These are phyloP conservation scores for Mrakia frigida DNA, from an alignment of 768 basidiomycete species.

Conservation along the genomic window DNA sequence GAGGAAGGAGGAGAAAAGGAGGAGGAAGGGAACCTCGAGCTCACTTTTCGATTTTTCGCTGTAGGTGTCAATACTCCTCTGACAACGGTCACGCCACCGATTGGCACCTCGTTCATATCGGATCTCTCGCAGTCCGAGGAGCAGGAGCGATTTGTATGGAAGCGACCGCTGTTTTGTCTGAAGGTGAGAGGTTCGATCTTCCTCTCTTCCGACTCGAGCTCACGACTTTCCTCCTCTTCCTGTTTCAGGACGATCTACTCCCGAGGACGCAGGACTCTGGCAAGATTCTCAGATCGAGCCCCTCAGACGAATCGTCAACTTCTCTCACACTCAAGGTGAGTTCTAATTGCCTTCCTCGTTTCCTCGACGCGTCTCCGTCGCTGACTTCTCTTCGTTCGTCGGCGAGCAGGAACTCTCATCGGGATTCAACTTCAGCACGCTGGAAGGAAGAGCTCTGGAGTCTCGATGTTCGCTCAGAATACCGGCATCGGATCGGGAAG, in stretches of 20 bases:
- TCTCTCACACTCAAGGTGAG: constrained; percentile 60
- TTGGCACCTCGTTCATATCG: constrained; percentile 44
- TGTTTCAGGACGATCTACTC: constrained; percentile 51
- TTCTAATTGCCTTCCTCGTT: neutral
- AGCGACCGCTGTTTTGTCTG: constrained; percentile 66
- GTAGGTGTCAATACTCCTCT: constrained; percentile 57
- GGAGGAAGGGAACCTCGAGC: no score
- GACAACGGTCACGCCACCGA: constrained; percentile 71
- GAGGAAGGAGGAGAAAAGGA: neutral
- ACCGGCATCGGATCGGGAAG: constrained; percentile 2
- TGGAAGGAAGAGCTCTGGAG: constrained; percentile 63
- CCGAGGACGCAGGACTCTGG: constrained; percentile 54
- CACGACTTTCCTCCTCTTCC: neutral
- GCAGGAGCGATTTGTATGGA: constrained; percentile 66
- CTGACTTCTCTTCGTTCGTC: neutral
- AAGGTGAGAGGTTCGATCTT: constrained; percentile 48
- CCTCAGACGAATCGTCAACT: constrained; percentile 65
- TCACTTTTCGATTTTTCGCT: neutral
- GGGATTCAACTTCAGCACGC: constrained; percentile 78
- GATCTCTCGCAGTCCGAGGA: constrained; percentile 61
- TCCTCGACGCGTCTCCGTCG: neutral
- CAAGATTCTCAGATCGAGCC: constrained; percentile 65
- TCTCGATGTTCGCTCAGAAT: constrained; percentile 56
- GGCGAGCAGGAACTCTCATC: constrained; percentile 51
- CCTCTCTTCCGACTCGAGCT: no score